These are phyloP conservation scores for Aspergillus pseudoterreus DNA, from an alignment of 2,329 filamentous ascomycete species.

Conservation along the genomic window DNA sequence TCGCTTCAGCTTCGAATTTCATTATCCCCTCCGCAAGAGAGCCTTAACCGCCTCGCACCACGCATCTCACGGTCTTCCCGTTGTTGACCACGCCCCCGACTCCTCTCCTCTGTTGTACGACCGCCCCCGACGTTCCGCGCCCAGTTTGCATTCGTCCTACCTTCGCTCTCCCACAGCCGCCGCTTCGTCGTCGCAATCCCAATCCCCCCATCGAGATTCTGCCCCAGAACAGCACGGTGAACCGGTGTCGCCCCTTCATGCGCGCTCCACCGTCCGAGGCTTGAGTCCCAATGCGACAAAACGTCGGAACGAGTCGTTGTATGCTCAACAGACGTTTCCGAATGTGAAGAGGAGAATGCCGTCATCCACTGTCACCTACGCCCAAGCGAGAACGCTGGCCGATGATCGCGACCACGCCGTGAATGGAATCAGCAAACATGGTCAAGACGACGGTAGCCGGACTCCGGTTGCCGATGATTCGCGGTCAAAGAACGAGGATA, in stretches of 20 bases:
- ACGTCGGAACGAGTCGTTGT: conserved; percentile 23
- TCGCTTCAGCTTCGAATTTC: conserved; percentile 23
- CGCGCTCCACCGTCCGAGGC: conserved; percentile 20
- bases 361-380: conserved; percentile 27
- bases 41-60: conserved; percentile 16
- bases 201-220: conserved; percentile 7
- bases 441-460: conserved; percentile 27
- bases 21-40: conserved; percentile 18
- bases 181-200: conserved; percentile 14
- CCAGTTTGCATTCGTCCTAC: conserved; percentile 21
- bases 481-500: conserved; percentile 40
- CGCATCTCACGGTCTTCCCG: conserved; percentile 12
- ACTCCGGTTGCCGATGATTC: conserved; percentile 35
- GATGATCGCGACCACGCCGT: conserved; percentile 23
- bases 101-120: conserved; percentile 42
- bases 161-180: conserved; percentile 18
- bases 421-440: conserved; percentile 24
- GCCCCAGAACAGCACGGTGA: conserved; percentile 13
- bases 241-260: conserved; percentile 20
- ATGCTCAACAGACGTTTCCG: conserved; percentile 21
- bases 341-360: conserved; percentile 32
- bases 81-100: conserved; percentile 5
- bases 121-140: conserved; percentile 27
- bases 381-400: conserved; percentile 23
- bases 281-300: conserved; percentile 27